Percentiles rank a stretch among this genome's conserved stretches.
Evolutionary conservation across 345 rosid genomes (phyloP).

Genomic region (Excoecaria agallocha): DNA sequence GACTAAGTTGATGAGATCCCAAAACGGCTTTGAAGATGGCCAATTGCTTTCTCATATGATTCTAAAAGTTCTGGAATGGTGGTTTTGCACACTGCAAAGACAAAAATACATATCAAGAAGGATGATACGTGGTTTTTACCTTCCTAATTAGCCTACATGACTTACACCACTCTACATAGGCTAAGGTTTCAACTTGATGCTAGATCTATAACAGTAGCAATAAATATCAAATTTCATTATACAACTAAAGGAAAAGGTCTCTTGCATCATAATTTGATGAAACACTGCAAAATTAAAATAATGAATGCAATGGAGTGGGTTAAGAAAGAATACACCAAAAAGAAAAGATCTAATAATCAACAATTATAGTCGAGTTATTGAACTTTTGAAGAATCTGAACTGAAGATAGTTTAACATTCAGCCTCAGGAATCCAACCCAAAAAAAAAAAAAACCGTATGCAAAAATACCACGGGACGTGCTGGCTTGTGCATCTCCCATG

Average conservation of each 20-base stretch:
- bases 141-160: neutral
- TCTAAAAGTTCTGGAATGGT: constrained; percentile 44
- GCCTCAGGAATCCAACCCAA: neutral
- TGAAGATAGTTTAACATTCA: neutral
- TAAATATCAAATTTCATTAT: neutral
- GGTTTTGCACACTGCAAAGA: constrained; percentile 46
- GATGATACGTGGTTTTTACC: neutral
- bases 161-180: neutral
- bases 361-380: neutral
- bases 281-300: neutral
- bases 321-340: neutral
- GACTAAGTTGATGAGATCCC: constrained; percentile 33
- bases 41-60: constrained; percentile 43
- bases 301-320: neutral
- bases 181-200: neutral
- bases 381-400: neutral
- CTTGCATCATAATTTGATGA: neutral
- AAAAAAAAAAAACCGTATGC: neutral
- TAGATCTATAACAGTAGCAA: neutral
- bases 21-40: constrained; percentile 34
- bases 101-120: neutral
- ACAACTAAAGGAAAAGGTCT: neutral
- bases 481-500: constrained; percentile 43
- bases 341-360: neutral
- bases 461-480: constrained; percentile 38